These are phyloP conservation scores for Citrullus amarus DNA, from an alignment of 306 rosid species.

Conservation along the genomic window DNA sequence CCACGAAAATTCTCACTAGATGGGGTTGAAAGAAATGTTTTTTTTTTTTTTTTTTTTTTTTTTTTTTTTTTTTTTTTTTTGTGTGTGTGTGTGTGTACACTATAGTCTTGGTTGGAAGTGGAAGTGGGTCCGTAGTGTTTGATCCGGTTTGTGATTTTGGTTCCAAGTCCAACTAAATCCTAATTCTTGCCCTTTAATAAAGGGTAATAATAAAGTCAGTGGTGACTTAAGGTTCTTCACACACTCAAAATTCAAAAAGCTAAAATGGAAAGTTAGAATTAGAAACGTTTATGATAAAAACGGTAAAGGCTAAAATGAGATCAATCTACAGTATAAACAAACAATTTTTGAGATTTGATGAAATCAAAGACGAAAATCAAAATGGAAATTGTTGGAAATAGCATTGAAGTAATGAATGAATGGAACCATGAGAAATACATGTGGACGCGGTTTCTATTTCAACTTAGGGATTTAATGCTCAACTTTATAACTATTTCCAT, in stretches of 20 bases:
- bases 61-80: no score
- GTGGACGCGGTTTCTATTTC: not conserved
- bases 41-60: no score
- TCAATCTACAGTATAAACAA: no score
- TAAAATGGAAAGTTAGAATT: not conserved
- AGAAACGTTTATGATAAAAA: no score
- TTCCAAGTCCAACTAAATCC: not conserved
- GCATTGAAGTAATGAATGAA: no score
- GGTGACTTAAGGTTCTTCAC: not conserved
- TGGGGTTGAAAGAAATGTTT: no score
- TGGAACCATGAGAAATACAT: not conserved
- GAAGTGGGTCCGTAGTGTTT: not conserved
- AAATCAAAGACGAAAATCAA: no score
- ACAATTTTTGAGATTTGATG: no score
- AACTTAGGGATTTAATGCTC: no score
- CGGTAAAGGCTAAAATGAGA: not conserved
- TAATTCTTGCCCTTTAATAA: not conserved
- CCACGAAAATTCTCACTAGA: not conserved
- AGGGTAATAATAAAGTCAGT: not conserved
- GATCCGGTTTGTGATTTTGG: not conserved
- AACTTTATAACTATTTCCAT: no score
- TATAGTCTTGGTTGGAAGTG: not conserved
- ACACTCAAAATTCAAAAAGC: not conserved
- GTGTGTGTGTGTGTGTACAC: not conserved
- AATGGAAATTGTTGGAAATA: not conserved